phyloP scores from a whole-genome alignment of 2,329 filamentous ascomycete genomes.

The Colletotrichum camelliae region DNA sequence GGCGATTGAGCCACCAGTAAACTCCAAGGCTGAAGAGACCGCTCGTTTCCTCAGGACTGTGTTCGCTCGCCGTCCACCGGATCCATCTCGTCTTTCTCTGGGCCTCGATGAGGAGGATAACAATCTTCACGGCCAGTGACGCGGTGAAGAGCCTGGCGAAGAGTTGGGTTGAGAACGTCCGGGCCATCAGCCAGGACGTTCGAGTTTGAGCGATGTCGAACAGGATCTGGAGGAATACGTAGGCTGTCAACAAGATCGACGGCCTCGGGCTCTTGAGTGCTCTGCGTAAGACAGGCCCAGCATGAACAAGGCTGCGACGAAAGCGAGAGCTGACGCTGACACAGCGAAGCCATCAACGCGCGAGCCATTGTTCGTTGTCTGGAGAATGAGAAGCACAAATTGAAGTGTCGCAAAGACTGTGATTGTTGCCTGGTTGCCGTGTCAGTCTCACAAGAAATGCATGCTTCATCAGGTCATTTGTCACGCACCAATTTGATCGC shows the following conservation, averaged over 20 bases:
- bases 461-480: fast-evolving
- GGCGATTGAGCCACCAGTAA: conserved; percentile 39
- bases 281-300: conserved; percentile 35
- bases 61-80: conserved; percentile 38
- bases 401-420: conserved; percentile 33
- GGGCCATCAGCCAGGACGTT: conserved; percentile 44
- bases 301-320: conserved; percentile 32
- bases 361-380: conserved; percentile 22
- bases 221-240: conserved; percentile 45
- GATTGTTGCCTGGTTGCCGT: conserved; percentile 20
- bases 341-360: conserved; percentile 32
- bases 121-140: conserved; percentile 38
- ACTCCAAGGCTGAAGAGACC: conserved; percentile 35
- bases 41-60: conserved; percentile 44
- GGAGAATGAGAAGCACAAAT: conserved; percentile 35
- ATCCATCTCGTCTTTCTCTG: conserved; percentile 43
- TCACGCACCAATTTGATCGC: conserved; percentile 25
- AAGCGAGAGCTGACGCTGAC: conserved; percentile 30
- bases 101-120: conserved; percentile 43
- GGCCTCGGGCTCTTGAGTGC: conserved; percentile 38
- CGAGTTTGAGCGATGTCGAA: conserved; percentile 48
- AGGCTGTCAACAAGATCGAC: conserved; percentile 46
- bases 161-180: conserved; percentile 10
- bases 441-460: not conserved
- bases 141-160: conserved; percentile 39